phyloP scores from a whole-genome alignment of 352 stramenopile species.

The Phytophthora rubi region DNA sequence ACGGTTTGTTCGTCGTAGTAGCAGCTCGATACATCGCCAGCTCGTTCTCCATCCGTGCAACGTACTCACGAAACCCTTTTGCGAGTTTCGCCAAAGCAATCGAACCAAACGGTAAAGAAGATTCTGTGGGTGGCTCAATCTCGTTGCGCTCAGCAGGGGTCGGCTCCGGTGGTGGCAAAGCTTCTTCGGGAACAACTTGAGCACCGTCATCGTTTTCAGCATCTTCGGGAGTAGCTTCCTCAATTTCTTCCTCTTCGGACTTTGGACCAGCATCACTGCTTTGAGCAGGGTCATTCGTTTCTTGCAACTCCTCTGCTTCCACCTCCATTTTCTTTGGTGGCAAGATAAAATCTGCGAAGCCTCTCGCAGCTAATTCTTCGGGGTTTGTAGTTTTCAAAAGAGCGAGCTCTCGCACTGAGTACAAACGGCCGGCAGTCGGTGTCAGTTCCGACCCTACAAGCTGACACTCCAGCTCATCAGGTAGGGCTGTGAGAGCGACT shows the following conservation, averaged over 20 bases:
- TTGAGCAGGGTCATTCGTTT: not conserved
- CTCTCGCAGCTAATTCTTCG: slow-evolving; percentile 27
- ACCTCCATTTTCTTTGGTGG: slow-evolving; percentile 11
- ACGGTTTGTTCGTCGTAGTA: not conserved
- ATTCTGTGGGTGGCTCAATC: slow-evolving; percentile 43
- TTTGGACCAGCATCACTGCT: not conserved
- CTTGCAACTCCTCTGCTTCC: slow-evolving; percentile 6
- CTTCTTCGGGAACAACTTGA: slow-evolving; percentile 2
- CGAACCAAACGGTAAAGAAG: slow-evolving; percentile 37
- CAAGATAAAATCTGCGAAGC: slow-evolving; percentile 39
- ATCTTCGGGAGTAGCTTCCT: slow-evolving; percentile 6
- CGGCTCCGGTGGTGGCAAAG: slow-evolving; percentile 20
- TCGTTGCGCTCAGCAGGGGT: slow-evolving; percentile 46
- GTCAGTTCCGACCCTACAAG: slow-evolving; percentile 42
- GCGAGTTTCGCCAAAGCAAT: slow-evolving; percentile 38
- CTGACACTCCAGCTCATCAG: slow-evolving; percentile 45
- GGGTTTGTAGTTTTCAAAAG: slow-evolving; percentile 35
- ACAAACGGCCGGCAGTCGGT: slow-evolving; percentile 46
- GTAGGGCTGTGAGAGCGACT: slow-evolving; percentile 52
- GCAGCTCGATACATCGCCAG: slow-evolving; percentile 8
- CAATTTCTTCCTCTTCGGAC: slow-evolving; percentile 4
- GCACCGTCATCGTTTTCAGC: slow-evolving; percentile 18
- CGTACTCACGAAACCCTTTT: slow-evolving; percentile 44
- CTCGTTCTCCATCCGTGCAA: slow-evolving; percentile 29
- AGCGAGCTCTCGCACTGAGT: slow-evolving; percentile 63